phyloP scores from a whole-genome alignment of 441 rosid genomes.

The Bruguiera hainesii region DNA sequence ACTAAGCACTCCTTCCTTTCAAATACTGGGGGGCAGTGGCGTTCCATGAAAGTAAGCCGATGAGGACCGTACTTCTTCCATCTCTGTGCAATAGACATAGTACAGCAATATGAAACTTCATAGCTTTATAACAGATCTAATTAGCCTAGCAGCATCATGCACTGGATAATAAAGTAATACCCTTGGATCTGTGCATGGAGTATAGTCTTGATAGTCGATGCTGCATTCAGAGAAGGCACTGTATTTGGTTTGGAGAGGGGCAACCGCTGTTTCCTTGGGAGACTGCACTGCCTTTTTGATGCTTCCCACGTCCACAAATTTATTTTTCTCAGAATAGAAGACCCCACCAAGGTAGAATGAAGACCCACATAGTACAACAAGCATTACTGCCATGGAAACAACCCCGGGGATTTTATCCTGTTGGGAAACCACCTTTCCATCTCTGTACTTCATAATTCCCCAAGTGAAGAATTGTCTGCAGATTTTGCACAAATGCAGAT shows the following conservation, averaged over 20 bases:
- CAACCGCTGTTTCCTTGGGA: conserved; percentile 39
- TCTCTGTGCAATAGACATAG: conserved; percentile 45
- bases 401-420: conserved; percentile 50
- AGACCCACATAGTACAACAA: conserved; percentile 59
- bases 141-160: background rate
- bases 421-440: conserved; percentile 49
- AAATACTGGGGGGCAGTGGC: conserved; percentile 86
- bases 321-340: conserved; percentile 61
- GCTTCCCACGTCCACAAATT: conserved; percentile 28
- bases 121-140: background rate
- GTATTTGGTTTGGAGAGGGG: conserved; percentile 55
- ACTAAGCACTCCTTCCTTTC: conserved; percentile 89
- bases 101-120: background rate
- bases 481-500: conserved; percentile 1
- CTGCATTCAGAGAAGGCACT: conserved; percentile 74
- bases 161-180: conserved; percentile 27
- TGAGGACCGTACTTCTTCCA: conserved; percentile 87
- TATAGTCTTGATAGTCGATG: conserved; percentile 80
- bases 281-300: conserved; percentile 43
- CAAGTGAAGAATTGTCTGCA: conserved; percentile 31
- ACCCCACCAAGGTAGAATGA: conserved; percentile 92
- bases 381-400: conserved; percentile 49
- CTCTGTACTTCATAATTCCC: conserved; percentile 69
- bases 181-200: conserved; percentile 97
- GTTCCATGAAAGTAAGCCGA: conserved; percentile 89